These are phyloP conservation scores for Cryptosporidium xiaoi DNA, from an alignment of 169 alveolate genomes.

Conservation along the genomic window DNA sequence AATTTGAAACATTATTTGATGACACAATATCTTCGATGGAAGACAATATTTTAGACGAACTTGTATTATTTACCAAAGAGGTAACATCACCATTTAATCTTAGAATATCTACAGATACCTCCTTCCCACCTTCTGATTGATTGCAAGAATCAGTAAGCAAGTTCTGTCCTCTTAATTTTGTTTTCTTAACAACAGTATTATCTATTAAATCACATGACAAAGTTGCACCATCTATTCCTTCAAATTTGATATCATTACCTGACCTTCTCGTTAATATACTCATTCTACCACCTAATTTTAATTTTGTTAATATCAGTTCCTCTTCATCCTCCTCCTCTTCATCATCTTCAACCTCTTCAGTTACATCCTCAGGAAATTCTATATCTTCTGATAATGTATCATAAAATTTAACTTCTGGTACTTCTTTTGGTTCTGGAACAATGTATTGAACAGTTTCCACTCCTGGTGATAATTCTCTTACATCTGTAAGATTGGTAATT, in stretches of 20 bases:
- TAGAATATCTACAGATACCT: too few species aligned
- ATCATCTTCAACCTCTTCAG: background rate
- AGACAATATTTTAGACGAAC: background rate
- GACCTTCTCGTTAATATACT: conserved; percentile 9
- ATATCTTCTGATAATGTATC: conserved; percentile 34
- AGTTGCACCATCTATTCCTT: background rate
- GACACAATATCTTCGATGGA: background rate
- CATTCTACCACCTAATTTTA: conserved; percentile 25
- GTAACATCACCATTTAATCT: too few species aligned
- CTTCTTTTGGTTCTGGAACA: conserved; percentile 31
- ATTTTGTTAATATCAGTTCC: conserved; percentile 16
- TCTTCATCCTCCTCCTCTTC: background rate
- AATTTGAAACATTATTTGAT: too few species aligned
- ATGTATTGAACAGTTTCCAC: conserved; percentile 36
- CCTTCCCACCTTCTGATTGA: too few species aligned
- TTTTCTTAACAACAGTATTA: background rate
- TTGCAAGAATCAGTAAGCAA: too few species aligned
- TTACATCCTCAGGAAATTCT: conserved; percentile 11
- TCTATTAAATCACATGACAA: conserved; percentile 12
- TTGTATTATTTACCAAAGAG: too few species aligned
- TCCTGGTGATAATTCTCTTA: background rate
- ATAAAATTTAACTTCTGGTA: conserved; percentile 13
- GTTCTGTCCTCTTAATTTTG: too few species aligned
- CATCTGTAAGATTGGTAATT: background rate
- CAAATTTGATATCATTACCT: background rate